Base-by-base conservation (phyloP, 208 protist genomes). In the Crithidia thermophila region DNA sequence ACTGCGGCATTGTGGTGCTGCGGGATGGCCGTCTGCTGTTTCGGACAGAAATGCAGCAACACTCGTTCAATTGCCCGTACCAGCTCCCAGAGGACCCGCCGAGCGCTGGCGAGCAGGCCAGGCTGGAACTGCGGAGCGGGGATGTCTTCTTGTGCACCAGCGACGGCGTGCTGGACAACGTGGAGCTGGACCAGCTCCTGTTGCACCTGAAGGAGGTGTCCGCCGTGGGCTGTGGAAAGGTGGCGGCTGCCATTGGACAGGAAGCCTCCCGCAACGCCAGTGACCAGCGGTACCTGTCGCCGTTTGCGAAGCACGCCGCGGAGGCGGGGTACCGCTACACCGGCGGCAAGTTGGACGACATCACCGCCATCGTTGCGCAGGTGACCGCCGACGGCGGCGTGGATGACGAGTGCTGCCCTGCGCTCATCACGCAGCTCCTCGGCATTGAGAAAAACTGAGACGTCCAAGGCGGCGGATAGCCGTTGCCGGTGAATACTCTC, bases 61-160 rank as follows among this genome's bases (percentile, higher is more conserved):
- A 96, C 57, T 78, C 69, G 36, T 96, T 96, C 64, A 94, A 96
- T 72, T 96, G 91, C 60, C 91, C 91, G 0, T 94, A 81, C 43
- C 86, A 93, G 58, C 82, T 96, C 6, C 90, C 90, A 7, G 77
- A 82, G 18, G 91, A 96, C 50, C 69, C 86, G 14, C 88, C 87
- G n/a, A 75, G 69, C 18, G 72, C 74, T 3, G 87, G 87, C 1
- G 81, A 94, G 47, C 80, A 84, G 37, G 68, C 75, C 0, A 81
- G 75, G 45, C 65, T 96, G 8, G 75, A 87, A 45, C 51, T 94
- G 42, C 74, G 76, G 31, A 78, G 80, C 18, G 84, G 79, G 4
- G 91, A 96, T 43, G 62, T 94, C 3, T 85, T 94, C 31, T 47
- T 96, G 37, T 91, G 82, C 47, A 81, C 84, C 20, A 93, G 85